These are phyloP conservation scores for Coemansia sp. DNA, from an alignment of 192 early-diverging fungal genomes.

Conservation along the genomic window DNA sequence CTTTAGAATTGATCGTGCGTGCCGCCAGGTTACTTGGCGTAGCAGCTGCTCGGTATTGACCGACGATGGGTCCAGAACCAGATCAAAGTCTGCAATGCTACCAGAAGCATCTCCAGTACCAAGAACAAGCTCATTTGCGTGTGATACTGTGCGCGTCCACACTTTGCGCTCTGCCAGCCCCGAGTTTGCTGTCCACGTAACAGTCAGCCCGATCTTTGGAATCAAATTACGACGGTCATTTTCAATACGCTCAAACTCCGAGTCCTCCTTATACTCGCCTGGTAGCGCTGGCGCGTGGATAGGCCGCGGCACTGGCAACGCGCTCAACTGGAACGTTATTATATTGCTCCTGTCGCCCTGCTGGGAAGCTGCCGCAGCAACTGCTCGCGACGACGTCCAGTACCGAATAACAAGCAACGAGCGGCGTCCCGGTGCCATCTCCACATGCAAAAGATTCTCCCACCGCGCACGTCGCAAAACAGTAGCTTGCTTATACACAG, in stretches of 20 bases:
- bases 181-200: constrained; percentile 39
- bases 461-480: constrained; percentile 43
- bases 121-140: constrained; percentile 16
- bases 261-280: neutral
- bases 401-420: constrained; percentile 34
- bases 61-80: constrained; percentile 22
- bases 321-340: constrained; percentile 26
- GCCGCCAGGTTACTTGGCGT: constrained; percentile 44
- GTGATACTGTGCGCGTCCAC: constrained; percentile 40
- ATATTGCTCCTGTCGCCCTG: constrained; percentile 13
- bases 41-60: constrained; percentile 39
- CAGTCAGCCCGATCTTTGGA: constrained; percentile 36
- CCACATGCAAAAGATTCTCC: constrained; percentile 46
- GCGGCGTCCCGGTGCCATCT: constrained; percentile 28
- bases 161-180: constrained; percentile 19
- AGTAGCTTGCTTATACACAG: constrained; percentile 62
- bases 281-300: constrained; percentile 35
- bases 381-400: constrained; percentile 44
- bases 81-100: neutral
- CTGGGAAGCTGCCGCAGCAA: neutral
- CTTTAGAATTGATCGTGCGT: constrained; percentile 33
- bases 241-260: constrained; percentile 40
- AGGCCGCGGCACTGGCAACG: constrained; percentile 40
- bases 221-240: constrained; percentile 41
- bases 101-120: neutral